Evolutionary conservation across 176 grass and related monocot genomes (phyloP).

Genomic region (Poa pratensis): DNA sequence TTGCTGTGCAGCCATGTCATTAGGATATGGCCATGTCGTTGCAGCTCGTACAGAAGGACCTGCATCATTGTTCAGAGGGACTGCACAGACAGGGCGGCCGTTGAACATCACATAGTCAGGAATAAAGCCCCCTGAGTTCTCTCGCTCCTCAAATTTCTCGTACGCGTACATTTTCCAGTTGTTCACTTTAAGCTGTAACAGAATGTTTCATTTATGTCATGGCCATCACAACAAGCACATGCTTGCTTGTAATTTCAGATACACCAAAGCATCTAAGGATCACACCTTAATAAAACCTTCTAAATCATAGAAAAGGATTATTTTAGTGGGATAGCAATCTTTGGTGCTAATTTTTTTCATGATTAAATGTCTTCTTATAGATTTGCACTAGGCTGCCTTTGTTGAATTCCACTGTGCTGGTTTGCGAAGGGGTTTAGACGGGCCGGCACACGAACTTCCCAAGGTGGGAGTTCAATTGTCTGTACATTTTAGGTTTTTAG

Average conservation of each 20-base stretch:
- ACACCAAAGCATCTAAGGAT: not conserved
- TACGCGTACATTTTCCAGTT: not conserved
- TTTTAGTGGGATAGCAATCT: not conserved
- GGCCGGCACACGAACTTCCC: not conserved
- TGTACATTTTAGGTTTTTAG: not conserved
- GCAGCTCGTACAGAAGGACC: not conserved
- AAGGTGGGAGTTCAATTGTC: not conserved
- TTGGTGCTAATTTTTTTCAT: not conserved
- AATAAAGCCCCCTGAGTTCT: not conserved
- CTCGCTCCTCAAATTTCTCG: not conserved
- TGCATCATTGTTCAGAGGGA: constrained; percentile 3
- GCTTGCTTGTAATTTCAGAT: not conserved
- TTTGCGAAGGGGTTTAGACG: not conserved
- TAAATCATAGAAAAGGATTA: not conserved
- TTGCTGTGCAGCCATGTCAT: not conserved
- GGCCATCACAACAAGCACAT: not conserved
- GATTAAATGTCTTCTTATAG: not conserved
- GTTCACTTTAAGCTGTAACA: constrained; percentile 22
- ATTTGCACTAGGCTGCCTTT: not conserved
- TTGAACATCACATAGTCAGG: not conserved
- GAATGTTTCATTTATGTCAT: not conserved
- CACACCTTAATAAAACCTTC: not conserved
- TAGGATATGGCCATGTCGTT: not conserved
- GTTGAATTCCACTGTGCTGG: not conserved
- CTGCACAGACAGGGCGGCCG: not conserved